Conservation (phyloP, 345 rosid genomes). For the Acer saccharum region DNA sequence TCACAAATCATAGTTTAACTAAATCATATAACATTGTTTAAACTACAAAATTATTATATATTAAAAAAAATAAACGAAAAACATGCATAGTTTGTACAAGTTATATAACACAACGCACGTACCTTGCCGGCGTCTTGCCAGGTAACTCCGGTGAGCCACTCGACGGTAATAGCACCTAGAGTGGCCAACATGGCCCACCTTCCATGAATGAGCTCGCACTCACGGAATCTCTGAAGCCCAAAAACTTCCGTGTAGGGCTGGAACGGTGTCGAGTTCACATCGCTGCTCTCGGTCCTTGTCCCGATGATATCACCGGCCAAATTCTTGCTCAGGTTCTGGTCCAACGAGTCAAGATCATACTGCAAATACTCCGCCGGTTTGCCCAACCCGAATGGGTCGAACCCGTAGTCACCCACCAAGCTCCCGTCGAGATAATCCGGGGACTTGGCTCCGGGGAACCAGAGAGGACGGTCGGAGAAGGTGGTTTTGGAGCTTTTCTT, state of each 20-base stretch:
- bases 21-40: background rate
- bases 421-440: constrained; percentile 70
- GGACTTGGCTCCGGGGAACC: constrained; percentile 74
- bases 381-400: constrained; percentile 76
- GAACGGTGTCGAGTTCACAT: constrained; percentile 64
- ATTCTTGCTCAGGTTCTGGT: constrained; percentile 76
- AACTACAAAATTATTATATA: background rate
- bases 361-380: constrained; percentile 78
- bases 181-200: constrained; percentile 88
- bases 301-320: constrained; percentile 58
- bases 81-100: background rate
- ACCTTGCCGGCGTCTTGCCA: constrained; percentile 93
- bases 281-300: constrained; percentile 46
- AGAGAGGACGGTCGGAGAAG: constrained; percentile 49
- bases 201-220: constrained; percentile 80
- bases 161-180: constrained; percentile 70
- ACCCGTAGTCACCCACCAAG: constrained; percentile 75
- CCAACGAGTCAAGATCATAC: constrained; percentile 69
- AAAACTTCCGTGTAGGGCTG: constrained; percentile 80
- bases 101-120: background rate
- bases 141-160: constrained; percentile 74
- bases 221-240: constrained; percentile 75
- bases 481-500: constrained; percentile 37
- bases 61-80: background rate
- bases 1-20: background rate